Conservation (phyloP, 179 eudicot species). For the Camellia oleifera region DNA sequence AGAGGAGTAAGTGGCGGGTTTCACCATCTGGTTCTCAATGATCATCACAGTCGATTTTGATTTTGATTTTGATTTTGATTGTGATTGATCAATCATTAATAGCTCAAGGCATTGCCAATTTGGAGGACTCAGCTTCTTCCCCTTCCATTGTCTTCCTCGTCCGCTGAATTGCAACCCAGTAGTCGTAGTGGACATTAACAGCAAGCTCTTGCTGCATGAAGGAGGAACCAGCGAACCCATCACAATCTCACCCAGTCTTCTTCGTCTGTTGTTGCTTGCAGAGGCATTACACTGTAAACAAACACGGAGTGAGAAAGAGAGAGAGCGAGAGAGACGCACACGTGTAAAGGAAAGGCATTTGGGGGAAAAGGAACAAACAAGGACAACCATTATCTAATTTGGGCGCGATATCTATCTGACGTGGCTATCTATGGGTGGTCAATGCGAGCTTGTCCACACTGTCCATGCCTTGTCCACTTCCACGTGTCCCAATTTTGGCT, state of each 20-base stretch:
- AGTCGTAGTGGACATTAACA: too few relatives aligned
- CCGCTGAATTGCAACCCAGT: not conserved
- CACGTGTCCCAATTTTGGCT: too few relatives aligned
- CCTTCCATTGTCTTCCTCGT: not conserved
- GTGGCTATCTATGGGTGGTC: not conserved
- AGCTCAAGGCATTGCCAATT: not conserved
- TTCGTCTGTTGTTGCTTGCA: not conserved
- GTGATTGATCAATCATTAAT: not conserved
- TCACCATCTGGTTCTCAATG: conserved; percentile 19
- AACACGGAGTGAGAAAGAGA: not conserved
- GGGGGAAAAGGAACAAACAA: too few relatives aligned
- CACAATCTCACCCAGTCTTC: conserved; percentile 1
- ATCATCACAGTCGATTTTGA: not conserved
- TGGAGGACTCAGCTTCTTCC: not conserved
- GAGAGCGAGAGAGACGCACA: not conserved
- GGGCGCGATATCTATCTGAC: not conserved
- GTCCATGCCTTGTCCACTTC: too few relatives aligned
- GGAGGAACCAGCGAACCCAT: conserved; percentile 2
- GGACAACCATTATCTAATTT: conserved; percentile 3
- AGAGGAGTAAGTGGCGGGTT: conserved; percentile 63
- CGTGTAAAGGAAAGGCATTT: too few relatives aligned
- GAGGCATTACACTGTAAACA: not conserved
- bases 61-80: not conserved
- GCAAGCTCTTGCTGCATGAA: not conserved
- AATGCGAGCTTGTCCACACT: too few relatives aligned